These are phyloP conservation scores for Aspergillus sclerotiicarbonarius DNA, from an alignment of 495 filamentous ascomycete species.

Conservation along the genomic window DNA sequence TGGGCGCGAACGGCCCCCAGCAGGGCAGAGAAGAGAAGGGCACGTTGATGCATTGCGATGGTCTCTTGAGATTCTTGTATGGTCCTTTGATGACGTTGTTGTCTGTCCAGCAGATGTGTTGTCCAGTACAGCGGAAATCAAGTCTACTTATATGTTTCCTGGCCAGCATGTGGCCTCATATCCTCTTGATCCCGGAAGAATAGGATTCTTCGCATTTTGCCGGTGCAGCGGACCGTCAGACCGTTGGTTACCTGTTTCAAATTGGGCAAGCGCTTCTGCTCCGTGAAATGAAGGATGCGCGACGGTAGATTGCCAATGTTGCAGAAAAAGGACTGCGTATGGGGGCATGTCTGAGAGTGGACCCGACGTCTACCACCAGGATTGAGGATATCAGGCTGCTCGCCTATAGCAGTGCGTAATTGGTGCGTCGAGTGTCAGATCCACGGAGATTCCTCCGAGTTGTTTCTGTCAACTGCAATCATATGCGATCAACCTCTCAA, in stretches of 20 bases:
- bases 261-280: slow-evolving; percentile 10
- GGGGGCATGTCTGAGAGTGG: slow-evolving; percentile 11
- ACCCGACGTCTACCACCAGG: slow-evolving; percentile 15
- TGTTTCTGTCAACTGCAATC: slow-evolving; percentile 12
- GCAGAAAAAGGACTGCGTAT: slow-evolving; percentile 16
- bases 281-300: slow-evolving; percentile 9
- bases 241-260: slow-evolving; percentile 28
- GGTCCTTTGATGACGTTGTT: slow-evolving; percentile 9
- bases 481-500: neutral
- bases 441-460: slow-evolving; percentile 30
- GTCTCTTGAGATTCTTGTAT: slow-evolving; percentile 10
- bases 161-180: neutral
- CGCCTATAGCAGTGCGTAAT: slow-evolving; percentile 1
- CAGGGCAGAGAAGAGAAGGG: slow-evolving; percentile 35
- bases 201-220: slow-evolving; percentile 2
- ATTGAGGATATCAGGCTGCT: neutral
- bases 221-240: slow-evolving; percentile 27
- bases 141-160: slow-evolving; percentile 26
- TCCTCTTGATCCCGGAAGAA: neutral
- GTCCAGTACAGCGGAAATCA: slow-evolving; percentile 5
- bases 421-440: slow-evolving; percentile 14
- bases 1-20: slow-evolving; percentile 39
- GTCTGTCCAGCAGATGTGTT: slow-evolving; percentile 37
- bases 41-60: slow-evolving; percentile 35
- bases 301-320: slow-evolving; percentile 14